These are phyloP conservation scores for Cucurbita argyrosperma DNA, from an alignment of 306 rosid genomes.

Conservation along the genomic window DNA sequence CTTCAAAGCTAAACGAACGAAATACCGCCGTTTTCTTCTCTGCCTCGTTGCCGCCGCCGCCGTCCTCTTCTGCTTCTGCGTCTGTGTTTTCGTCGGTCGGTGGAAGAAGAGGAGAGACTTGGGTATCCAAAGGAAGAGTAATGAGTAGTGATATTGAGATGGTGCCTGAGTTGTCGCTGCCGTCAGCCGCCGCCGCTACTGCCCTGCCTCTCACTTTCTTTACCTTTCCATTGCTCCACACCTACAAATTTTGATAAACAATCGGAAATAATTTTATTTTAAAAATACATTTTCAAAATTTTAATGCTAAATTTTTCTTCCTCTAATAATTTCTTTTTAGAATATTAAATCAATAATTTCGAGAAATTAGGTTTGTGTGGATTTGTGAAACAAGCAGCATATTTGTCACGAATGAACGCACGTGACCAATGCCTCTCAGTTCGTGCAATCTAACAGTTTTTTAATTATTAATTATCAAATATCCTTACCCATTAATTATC, in stretches of 20 bases:
- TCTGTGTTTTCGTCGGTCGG: not conserved
- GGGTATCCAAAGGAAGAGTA: conserved; percentile 53
- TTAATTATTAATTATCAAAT: not conserved
- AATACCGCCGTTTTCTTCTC: conserved; percentile 20
- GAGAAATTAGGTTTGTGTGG: not conserved
- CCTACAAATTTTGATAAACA: conserved; percentile 16
- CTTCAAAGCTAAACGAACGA: conserved; percentile 55
- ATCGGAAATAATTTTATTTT: not conserved
- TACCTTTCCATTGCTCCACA: conserved; percentile 79
- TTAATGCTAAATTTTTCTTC: too few relatives aligned
- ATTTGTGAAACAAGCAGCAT: not conserved
- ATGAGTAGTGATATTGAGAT: conserved; percentile 53
- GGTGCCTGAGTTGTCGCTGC: conserved; percentile 14
- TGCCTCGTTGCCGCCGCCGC: not conserved
- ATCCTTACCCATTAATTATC: not conserved
- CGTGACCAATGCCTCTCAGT: not conserved
- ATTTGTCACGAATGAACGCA: not conserved
- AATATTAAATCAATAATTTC: too few relatives aligned
- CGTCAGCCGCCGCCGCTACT: conserved; percentile 13
- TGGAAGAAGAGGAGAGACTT: conserved; percentile 38
- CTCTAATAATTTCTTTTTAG: too few relatives aligned
- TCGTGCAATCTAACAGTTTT: not conserved
- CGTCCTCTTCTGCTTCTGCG: not conserved
- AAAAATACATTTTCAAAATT: too few relatives aligned
- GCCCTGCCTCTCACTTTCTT: conserved; percentile 85